Conservation (phyloP, 2,329 filamentous ascomycete genomes). For the Verticillium zaregamsianum region DNA sequence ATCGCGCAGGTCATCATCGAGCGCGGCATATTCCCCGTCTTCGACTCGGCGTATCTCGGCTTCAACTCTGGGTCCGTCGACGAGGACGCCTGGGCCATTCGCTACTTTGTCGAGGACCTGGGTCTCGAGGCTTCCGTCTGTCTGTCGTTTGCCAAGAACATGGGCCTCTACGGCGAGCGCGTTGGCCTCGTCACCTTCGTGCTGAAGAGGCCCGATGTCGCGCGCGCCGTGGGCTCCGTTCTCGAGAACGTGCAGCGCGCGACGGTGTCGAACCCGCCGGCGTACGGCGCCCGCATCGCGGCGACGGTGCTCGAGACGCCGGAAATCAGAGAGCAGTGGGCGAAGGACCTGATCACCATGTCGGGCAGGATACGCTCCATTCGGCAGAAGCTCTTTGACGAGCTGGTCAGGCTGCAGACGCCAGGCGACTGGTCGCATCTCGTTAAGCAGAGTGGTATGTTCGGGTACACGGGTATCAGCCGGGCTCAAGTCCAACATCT, state of each 20-base stretch:
- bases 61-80: slow-evolving; percentile 27
- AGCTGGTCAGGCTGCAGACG: slow-evolving; percentile 22
- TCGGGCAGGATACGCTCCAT: slow-evolving; percentile 28
- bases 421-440: slow-evolving; percentile 33
- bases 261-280: slow-evolving; percentile 29
- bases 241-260: slow-evolving; percentile 27
- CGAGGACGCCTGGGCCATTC: slow-evolving; percentile 26
- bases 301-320: slow-evolving; percentile 24
- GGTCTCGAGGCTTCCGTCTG: slow-evolving; percentile 49
- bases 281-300: slow-evolving; percentile 29
- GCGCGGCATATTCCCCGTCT: slow-evolving; percentile 22
- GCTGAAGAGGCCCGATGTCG: slow-evolving; percentile 9
- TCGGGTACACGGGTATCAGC: slow-evolving; percentile 42
- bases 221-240: slow-evolving; percentile 19
- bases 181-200: slow-evolving; percentile 25
- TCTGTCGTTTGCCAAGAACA: slow-evolving; percentile 60
- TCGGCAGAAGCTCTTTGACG: slow-evolving; percentile 26
- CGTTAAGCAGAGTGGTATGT: slow-evolving; percentile 33
- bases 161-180: slow-evolving; percentile 38
- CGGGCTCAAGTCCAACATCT: slow-evolving; percentile 37
- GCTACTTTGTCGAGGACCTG: slow-evolving; percentile 27
- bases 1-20: slow-evolving; percentile 23
- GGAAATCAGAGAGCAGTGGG: slow-evolving; percentile 26
- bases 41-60: slow-evolving; percentile 27
- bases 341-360: slow-evolving; percentile 30